Evolutionary conservation across 1,139 yeast genomes (phyloP), one percentile per base, ranked within the genome.

Genomic region (Pichia terricola): DNA sequence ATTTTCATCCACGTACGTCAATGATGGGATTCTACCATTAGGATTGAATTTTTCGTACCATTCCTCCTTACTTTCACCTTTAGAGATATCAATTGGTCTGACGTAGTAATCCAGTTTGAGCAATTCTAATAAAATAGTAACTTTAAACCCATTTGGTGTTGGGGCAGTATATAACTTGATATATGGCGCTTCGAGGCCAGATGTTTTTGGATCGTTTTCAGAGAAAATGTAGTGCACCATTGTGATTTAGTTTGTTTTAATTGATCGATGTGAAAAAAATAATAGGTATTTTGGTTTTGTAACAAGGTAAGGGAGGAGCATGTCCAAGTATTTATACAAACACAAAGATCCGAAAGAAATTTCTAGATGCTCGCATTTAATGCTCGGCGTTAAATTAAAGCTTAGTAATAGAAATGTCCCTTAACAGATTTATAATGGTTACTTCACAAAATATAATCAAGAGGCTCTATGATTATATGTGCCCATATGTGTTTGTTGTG

Each of bases 11-110:
- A 62, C 72, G 53, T 77, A 80, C 3, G 69, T 67, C 26, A 79
- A 57, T 1, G 77, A 69, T 22, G 86, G 86, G 45, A 79, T 75
- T 50, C 80, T 66, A 16, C 85, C 84, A 53, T 79, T 78, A 28
- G 81, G 79, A 56, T 79, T 77, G 53, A 76, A 59, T 43, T 69
- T 62, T 44, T 74, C 57, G 53, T 68, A 79, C 78, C 79, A 75
- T 2, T 67, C 72, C 49, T 69, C 67, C 55, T 79, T 78, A 34
- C 49, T 45, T 49, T 72, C 77, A 22, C 56, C 70, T 25, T 37
- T 35, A 28, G 9, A 16, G 41, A 78, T 39, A 50, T 72, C 71
- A 43, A 79, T 57, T n/a, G 50, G 49, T 38, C 69, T 60, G 38
- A 66, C 64, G 40, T 75, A 68, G 56, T 76, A 77, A 31, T 71